Evolutionary conservation across 2,329 filamentous ascomycete genomes (phyloP).

Genomic region (Albifimbria verrucaria): DNA sequence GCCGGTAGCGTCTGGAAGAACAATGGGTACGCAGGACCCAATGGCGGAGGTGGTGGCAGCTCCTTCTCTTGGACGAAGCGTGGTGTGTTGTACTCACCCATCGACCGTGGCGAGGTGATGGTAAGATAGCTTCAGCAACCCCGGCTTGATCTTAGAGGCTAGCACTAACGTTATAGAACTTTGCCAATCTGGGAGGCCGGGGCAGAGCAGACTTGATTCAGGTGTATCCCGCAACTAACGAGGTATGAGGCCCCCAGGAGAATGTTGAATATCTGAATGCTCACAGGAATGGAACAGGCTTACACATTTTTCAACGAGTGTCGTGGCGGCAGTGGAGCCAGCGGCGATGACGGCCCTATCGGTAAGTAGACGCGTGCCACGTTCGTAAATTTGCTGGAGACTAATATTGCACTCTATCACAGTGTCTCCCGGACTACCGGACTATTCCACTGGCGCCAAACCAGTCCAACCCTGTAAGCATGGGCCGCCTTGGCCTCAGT

Average conservation of each 20-base stretch:
- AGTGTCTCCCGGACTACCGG: too few species aligned
- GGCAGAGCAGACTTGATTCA: neutral
- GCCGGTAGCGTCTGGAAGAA: conserved; percentile 2
- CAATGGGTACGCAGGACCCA: neutral
- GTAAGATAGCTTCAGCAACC: neutral
- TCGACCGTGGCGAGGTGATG: neutral
- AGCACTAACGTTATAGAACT: neutral
- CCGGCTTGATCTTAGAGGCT: neutral
- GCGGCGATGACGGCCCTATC: neutral
- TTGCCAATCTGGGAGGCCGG: neutral
- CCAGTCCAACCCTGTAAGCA: too few species aligned
- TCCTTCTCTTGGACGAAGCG: neutral
- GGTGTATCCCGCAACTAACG: neutral
- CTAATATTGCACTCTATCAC: too few species aligned
- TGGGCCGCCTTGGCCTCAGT: too few species aligned
- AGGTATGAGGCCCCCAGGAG: neutral
- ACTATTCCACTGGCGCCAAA: too few species aligned
- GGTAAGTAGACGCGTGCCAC: too few species aligned
- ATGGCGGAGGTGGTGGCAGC: neutral
- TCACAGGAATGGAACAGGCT: neutral
- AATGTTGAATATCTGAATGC: neutral
- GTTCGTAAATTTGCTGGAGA: too few species aligned
- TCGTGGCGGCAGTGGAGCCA: too few species aligned
- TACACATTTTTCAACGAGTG: neutral
- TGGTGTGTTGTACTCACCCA: neutral